Evolutionary conservation across 345 rosid genomes (phyloP).

Genomic region (Brassica nigra): DNA sequence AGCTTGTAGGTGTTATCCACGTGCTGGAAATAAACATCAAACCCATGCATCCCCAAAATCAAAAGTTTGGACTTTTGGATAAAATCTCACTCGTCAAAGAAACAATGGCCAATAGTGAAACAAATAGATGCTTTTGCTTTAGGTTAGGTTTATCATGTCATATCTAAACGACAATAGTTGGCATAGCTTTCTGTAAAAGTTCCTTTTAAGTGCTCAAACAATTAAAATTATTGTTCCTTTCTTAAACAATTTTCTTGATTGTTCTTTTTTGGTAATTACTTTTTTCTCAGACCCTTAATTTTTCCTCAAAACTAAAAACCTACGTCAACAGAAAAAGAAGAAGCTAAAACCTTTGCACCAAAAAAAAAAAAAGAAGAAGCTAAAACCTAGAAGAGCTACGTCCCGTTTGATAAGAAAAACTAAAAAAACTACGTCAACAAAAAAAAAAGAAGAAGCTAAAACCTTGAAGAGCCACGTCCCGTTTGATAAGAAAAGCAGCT

Average conservation of each 20-base stretch:
- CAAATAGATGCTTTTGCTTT: background rate
- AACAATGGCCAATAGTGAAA: background rate
- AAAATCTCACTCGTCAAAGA: background rate
- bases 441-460: background rate
- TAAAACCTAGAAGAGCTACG: no score
- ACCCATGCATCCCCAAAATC: slow-evolving; percentile 8
- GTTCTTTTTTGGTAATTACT: background rate
- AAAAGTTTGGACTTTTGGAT: slow-evolving; percentile 1
- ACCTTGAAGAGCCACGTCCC: background rate
- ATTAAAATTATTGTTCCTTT: background rate
- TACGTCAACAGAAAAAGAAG: background rate
- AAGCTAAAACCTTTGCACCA: background rate
- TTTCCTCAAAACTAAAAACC: background rate
- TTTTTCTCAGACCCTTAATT: background rate
- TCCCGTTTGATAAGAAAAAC: no score
- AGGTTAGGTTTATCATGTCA: slow-evolving; percentile 15
- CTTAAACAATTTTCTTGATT: background rate
- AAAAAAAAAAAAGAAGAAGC: background rate
- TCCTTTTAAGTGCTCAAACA: background rate
- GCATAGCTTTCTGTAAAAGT: background rate
- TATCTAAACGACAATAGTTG: background rate
- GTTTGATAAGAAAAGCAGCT: background rate
- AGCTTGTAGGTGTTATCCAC: slow-evolving; percentile 17
- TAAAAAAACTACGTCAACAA: background rate
- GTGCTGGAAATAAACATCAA: slow-evolving; percentile 13